These are phyloP conservation scores for Craspedostauros australis DNA, from an alignment of 108 stramenopile genomes.

Conservation along the genomic window DNA sequence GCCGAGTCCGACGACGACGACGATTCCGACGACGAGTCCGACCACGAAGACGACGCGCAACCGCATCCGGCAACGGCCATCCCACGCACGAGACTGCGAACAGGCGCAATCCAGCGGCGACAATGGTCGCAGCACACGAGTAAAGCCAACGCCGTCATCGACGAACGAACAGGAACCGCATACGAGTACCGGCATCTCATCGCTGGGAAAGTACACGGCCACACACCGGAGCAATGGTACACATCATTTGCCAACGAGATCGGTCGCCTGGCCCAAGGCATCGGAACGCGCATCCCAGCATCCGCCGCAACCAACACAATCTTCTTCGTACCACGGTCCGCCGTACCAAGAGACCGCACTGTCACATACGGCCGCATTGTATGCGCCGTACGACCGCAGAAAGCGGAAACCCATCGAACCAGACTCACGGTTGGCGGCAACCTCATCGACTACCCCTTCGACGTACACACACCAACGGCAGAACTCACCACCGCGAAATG, in stretches of 20 bases:
- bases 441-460: conserved; percentile 23
- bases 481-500: conserved; percentile 34
- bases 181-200: no score
- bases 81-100: no score
- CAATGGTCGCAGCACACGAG: no score
- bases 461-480: conserved; percentile 27
- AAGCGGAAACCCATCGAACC: conserved; percentile 13
- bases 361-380: conserved; percentile 28
- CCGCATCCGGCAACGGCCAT: no score
- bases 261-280: conserved; percentile 30
- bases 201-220: no score
- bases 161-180: no score
- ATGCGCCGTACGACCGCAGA: conserved; percentile 18
- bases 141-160: no score
- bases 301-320: conserved; percentile 20
- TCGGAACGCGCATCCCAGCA: no score
- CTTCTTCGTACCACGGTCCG: conserved; percentile 14
- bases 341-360: conserved; percentile 8
- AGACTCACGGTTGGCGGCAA: conserved; percentile 33
- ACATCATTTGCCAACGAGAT: conserved; percentile 17
- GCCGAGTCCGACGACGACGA: no score
- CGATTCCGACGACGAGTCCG: no score
- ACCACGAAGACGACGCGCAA: no score
- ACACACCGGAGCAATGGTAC: conserved; percentile 20
- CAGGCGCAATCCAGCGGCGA: no score